These are phyloP conservation scores for Wickerhamomyces mucosus DNA, from an alignment of 805 yeast genomes.

Conservation along the genomic window DNA sequence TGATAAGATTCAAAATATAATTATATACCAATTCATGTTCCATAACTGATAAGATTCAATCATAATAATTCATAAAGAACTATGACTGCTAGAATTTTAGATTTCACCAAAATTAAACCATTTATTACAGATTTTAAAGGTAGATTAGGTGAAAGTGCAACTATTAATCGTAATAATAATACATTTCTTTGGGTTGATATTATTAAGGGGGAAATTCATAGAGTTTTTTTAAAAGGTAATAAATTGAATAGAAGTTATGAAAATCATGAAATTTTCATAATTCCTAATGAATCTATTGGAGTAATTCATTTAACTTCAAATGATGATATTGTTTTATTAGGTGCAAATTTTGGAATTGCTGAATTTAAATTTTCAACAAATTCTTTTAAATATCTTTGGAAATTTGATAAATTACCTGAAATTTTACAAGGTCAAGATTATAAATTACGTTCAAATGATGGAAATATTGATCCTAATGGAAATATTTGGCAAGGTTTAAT, in stretches of 20 bases:
- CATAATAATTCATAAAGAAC: too few relatives aligned
- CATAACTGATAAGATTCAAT: too few relatives aligned
- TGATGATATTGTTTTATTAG: slow-evolving; percentile 43
- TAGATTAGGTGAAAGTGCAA: slow-evolving; percentile 55
- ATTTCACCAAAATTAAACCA: slow-evolving; percentile 3
- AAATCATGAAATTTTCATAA: slow-evolving; percentile 28
- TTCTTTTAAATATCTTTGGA: slow-evolving; percentile 22
- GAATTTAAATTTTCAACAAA: slow-evolving; percentile 33
- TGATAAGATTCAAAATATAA: too few relatives aligned
- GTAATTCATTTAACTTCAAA: slow-evolving; percentile 53
- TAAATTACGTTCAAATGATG: slow-evolving; percentile 65
- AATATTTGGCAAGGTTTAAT: slow-evolving; percentile 67
- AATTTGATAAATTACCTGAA: neutral
- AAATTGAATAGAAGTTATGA: slow-evolving; percentile 14
- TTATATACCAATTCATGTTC: too few relatives aligned
- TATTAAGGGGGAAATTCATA: slow-evolving; percentile 24
- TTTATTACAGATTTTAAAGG: slow-evolving; percentile 9
- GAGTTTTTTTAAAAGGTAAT: slow-evolving; percentile 12
- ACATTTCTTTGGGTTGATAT: slow-evolving; percentile 33
- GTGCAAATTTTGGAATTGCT: slow-evolving; percentile 56
- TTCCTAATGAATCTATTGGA: slow-evolving; percentile 43
- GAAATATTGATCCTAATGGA: slow-evolving; percentile 49
- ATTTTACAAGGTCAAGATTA: slow-evolving; percentile 4
- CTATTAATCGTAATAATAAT: slow-evolving; percentile 45
- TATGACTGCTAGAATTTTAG: too few relatives aligned